Conservation (phyloP, 2,329 filamentous ascomycete species). For the Paracoccidioides lutzii region DNA sequence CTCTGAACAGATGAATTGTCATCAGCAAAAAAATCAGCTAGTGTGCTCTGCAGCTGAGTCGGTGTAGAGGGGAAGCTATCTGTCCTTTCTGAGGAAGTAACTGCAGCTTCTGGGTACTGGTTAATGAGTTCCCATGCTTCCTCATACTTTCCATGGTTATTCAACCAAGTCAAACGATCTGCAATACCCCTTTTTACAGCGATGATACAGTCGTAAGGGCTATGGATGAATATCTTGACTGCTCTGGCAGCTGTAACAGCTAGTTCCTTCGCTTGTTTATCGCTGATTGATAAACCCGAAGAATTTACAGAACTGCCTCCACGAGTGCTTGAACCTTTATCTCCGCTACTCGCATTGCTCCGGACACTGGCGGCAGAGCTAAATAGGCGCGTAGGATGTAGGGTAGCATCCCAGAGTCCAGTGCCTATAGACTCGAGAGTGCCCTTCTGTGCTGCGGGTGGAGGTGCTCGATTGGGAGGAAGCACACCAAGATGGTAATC, state of each 20-base stretch:
- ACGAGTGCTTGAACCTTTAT: slow-evolving; percentile 43
- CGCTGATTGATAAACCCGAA: slow-evolving; percentile 36
- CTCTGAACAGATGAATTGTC: slow-evolving; percentile 31
- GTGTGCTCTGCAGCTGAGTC: slow-evolving; percentile 29
- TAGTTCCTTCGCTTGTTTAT: slow-evolving; percentile 26
- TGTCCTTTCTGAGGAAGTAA: slow-evolving; percentile 23
- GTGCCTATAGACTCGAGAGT: slow-evolving; percentile 62
- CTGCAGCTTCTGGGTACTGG: slow-evolving; percentile 62
- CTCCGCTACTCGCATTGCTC: slow-evolving; percentile 43
- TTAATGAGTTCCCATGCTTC: slow-evolving; percentile 83
- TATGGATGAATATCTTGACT: slow-evolving; percentile 84
- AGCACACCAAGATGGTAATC: slow-evolving; percentile 86
- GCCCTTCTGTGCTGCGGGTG: slow-evolving; percentile 53
- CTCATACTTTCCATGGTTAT: slow-evolving; percentile 68
- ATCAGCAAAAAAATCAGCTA: slow-evolving; percentile 60
- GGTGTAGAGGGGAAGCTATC: slow-evolving; percentile 23
- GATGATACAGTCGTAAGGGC: slow-evolving; percentile 91
- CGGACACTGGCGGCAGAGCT: slow-evolving; percentile 69
- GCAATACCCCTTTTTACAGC: slow-evolving; percentile 74
- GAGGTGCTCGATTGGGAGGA: slow-evolving; percentile 58
- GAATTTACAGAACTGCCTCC: slow-evolving; percentile 41
- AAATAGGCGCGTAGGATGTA: slow-evolving; percentile 77
- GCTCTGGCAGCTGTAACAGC: slow-evolving; percentile 43
- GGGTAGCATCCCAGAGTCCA: slow-evolving; percentile 77
- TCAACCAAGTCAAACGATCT: slow-evolving; percentile 75